Conservation (phyloP, 371 early-diverging fungal genomes). For the Mortierella sp. region DNA sequence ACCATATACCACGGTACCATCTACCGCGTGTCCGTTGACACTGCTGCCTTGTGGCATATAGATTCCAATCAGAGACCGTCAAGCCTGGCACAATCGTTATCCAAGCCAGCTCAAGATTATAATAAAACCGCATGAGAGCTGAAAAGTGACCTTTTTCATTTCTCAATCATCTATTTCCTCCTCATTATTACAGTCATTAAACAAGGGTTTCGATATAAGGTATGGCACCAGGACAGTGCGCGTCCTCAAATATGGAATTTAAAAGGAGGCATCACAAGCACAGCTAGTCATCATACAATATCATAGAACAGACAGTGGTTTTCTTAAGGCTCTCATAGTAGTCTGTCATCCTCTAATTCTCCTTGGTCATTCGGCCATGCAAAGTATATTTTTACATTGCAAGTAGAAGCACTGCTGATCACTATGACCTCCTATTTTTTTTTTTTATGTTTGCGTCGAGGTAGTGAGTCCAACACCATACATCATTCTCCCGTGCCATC, state of each 20-base stretch:
- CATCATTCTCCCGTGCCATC: neutral
- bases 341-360: neutral
- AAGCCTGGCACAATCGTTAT: neutral
- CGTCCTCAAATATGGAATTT: too few species aligned
- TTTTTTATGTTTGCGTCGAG: neutral
- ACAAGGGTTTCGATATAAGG: too few species aligned
- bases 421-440: constrained; percentile 9
- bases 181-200: too few species aligned
- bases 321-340: too few species aligned
- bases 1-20: too few species aligned
- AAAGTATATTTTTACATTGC: neutral
- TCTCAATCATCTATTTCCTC: too few species aligned
- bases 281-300: too few species aligned
- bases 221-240: too few species aligned
- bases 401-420: constrained; percentile 1
- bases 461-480: neutral
- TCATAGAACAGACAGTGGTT: too few species aligned
- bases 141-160: too few species aligned
- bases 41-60: neutral
- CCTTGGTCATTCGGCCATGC: neutral
- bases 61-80: constrained; percentile 6
- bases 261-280: too few species aligned
- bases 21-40: too few species aligned
- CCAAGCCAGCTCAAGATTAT: neutral
- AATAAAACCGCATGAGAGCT: constrained; percentile 1